Percentiles rank a stretch among this genome's conserved stretches.
phyloP scores from a whole-genome alignment of 805 yeast species.

The Saturnispora hagleri region DNA sequence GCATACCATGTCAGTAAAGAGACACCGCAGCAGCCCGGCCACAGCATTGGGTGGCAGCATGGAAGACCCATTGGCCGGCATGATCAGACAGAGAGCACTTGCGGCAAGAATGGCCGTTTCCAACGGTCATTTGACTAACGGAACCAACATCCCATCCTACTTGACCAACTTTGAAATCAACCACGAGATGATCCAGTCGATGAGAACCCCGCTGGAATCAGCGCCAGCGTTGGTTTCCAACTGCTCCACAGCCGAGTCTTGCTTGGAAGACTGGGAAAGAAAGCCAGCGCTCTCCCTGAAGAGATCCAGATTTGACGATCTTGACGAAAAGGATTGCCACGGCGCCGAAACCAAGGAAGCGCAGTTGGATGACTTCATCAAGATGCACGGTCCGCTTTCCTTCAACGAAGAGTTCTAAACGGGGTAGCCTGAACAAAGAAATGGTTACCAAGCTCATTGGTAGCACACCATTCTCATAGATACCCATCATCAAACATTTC shows the following conservation, averaged over 20 bases:
- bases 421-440: neutral
- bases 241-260: conserved; percentile 39
- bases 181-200: conserved; percentile 4
- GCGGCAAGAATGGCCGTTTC: conserved; percentile 3
- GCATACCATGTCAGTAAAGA: neutral
- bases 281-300: neutral
- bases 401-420: conserved; percentile 41
- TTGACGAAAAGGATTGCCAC: neutral
- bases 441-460: neutral
- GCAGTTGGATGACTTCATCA: conserved; percentile 21
- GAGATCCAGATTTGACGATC: neutral
- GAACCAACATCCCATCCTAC: conserved; percentile 2
- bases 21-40: neutral
- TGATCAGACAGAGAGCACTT: neutral
- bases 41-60: neutral
- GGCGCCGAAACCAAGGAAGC: conserved; percentile 4
- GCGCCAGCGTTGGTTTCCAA: conserved; percentile 34
- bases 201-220: conserved; percentile 25
- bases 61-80: conserved; percentile 1
- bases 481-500: neutral
- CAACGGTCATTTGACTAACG: neutral
- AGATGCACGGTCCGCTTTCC: conserved; percentile 36
- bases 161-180: conserved; percentile 11
- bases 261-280: conserved; percentile 33
- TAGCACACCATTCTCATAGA: neutral